phyloP scores from a whole-genome alignment of 2,329 filamentous ascomycete genomes.

The Fusarium fujikuroi region DNA sequence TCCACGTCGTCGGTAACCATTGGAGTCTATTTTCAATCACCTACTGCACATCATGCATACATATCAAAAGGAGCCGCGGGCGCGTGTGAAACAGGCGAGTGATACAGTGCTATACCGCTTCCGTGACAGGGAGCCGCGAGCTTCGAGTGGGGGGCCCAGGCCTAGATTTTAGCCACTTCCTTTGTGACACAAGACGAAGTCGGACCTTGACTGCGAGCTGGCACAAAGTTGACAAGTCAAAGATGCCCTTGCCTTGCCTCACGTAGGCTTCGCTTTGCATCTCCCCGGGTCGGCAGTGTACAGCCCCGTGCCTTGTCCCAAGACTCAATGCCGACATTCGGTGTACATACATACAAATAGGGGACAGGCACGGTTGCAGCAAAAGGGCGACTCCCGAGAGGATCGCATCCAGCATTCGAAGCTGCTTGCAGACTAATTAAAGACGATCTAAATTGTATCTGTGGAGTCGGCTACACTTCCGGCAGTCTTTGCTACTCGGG shows the following conservation, averaged over 20 bases:
- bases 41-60: constrained; percentile 48
- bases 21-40: constrained; percentile 39
- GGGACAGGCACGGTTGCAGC: constrained; percentile 8
- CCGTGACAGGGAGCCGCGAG: constrained; percentile 35
- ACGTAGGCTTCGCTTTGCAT: constrained; percentile 1
- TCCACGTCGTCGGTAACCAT: constrained; percentile 46
- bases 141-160: constrained; percentile 25
- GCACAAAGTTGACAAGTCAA: constrained; percentile 19
- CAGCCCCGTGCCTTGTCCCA: constrained; percentile 21
- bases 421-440: constrained; percentile 28
- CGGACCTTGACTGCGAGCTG: constrained; percentile 26
- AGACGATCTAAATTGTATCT: constrained; percentile 34
- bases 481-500: constrained; percentile 46
- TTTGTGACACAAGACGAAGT: constrained; percentile 21
- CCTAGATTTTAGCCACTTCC: constrained; percentile 33
- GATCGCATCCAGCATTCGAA: constrained; percentile 24
- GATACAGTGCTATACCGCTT: constrained; percentile 38
- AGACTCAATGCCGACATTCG: constrained; percentile 29
- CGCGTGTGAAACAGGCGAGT: constrained; percentile 34
- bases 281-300: constrained; percentile 30
- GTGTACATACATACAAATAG: constrained; percentile 11
- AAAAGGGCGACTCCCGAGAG: constrained; percentile 29
- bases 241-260: not conserved
- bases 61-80: constrained; percentile 38
- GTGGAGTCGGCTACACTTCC: constrained; percentile 48